Percentiles rank a stretch among this genome's conserved stretches.
Evolutionary conservation across 164 flowering plant species (phyloP).

Genomic region (Cinnamomum chago): DNA sequence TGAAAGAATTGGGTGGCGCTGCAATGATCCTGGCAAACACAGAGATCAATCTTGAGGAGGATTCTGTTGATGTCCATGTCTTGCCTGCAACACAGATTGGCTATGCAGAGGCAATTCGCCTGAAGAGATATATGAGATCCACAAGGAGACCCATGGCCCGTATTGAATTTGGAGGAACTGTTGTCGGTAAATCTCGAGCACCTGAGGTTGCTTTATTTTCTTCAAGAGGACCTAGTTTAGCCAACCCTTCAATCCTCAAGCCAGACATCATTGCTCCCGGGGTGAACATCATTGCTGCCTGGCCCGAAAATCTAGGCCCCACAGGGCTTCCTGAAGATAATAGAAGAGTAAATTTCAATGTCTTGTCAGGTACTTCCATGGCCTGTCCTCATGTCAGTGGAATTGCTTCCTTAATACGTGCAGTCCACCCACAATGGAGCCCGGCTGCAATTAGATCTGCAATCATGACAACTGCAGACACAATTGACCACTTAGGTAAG

Average conservation of each 20-base stretch:
- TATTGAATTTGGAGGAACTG: conserved; percentile 69
- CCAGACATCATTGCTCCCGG: conserved; percentile 95
- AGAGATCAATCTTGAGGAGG: conserved; percentile 58
- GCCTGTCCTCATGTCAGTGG: conserved; percentile 94
- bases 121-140: conserved; percentile 66
- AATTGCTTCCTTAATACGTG: conserved; percentile 57
- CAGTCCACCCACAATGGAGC: conserved; percentile 73
- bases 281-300: conserved; percentile 91
- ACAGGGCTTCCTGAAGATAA: conserved; percentile 71
- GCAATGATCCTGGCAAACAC: conserved; percentile 85
- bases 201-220: conserved; percentile 87
- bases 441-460: conserved; percentile 91
- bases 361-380: conserved; percentile 97
- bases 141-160: conserved; percentile 60
- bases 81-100: conserved; percentile 78
- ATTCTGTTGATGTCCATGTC: conserved; percentile 83
- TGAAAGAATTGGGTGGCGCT: conserved; percentile 80
- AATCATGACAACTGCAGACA: conserved; percentile 78
- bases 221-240: conserved; percentile 79
- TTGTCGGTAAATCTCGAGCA: conserved; percentile 56
- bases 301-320: conserved; percentile 92
- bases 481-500: conserved; percentile 45
- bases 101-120: conserved; percentile 43
- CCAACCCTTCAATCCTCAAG: conserved; percentile 72
- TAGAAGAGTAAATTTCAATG: conserved; percentile 73